Evolutionary conservation across 208 protist species (phyloP).

Genomic region (Phytomonas francai): DNA sequence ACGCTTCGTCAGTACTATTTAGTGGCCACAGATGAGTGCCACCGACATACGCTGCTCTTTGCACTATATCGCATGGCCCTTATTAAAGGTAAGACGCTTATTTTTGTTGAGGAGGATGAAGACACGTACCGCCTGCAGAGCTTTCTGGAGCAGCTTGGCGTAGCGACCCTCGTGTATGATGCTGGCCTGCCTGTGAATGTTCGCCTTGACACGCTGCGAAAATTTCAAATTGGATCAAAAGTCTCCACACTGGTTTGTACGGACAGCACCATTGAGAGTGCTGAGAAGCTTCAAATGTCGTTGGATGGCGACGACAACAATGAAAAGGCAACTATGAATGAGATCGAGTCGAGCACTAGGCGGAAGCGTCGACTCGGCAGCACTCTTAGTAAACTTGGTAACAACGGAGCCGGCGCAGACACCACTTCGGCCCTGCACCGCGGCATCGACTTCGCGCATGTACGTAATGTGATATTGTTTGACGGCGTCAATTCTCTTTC

Average conservation of each 20-base stretch:
- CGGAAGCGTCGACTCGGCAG: background rate
- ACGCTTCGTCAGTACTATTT: slow-evolving; percentile 84
- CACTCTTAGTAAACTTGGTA: background rate
- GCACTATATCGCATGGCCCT: slow-evolving; percentile 89
- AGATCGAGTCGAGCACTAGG: background rate
- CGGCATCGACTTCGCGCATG: slow-evolving; percentile 95
- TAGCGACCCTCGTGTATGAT: slow-evolving; percentile 93
- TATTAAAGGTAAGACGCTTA: slow-evolving; percentile 92
- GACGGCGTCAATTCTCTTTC: slow-evolving; percentile 90
- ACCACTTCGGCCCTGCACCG: slow-evolving; percentile 75
- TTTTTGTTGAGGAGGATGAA: slow-evolving; percentile 95
- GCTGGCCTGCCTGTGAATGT: slow-evolving; percentile 94
- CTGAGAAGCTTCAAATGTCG: slow-evolving; percentile 52
- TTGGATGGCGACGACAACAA: slow-evolving; percentile 10
- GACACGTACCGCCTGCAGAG: slow-evolving; percentile 92
- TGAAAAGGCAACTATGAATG: background rate
- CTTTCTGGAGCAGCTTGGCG: slow-evolving; percentile 94
- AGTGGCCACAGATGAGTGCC: slow-evolving; percentile 81
- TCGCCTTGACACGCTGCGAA: slow-evolving; percentile 88
- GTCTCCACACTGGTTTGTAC: slow-evolving; percentile 96
- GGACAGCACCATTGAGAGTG: slow-evolving; percentile 86
- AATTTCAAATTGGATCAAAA: slow-evolving; percentile 91
- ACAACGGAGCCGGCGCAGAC: background rate
- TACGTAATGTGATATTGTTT: slow-evolving; percentile 95
- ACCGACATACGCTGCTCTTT: slow-evolving; percentile 94